phyloP scores from a whole-genome alignment of 495 filamentous ascomycete species.

The Lasiosphaeria ovina region DNA sequence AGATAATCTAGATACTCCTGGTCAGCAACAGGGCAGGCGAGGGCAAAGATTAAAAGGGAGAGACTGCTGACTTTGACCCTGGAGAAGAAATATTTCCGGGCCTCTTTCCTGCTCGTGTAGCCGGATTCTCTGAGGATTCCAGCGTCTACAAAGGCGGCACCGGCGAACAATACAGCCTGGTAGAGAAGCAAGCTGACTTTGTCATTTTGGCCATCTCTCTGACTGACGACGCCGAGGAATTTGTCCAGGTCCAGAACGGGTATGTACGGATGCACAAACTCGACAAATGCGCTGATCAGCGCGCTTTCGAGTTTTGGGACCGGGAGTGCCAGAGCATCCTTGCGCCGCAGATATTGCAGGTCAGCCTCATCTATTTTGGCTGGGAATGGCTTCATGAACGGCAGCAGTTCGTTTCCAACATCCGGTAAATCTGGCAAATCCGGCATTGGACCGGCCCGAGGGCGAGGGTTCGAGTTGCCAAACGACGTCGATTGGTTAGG shows the following conservation, averaged over 20 bases:
- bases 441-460: not conserved
- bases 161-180: conserved; percentile 80
- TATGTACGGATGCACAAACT: conserved; percentile 88
- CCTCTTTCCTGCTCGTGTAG: conserved; percentile 66
- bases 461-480: no score
- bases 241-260: conserved; percentile 76
- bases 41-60: not conserved
- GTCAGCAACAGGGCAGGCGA: conserved; percentile 20
- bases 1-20: conserved; percentile 47
- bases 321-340: conserved; percentile 73
- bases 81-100: conserved; percentile 76
- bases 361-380: conserved; percentile 68
- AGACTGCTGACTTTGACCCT: conserved; percentile 63
- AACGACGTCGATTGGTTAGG: no score
- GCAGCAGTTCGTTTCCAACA: conserved; percentile 46
- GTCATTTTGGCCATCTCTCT: conserved; percentile 62
- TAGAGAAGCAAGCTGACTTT: conserved; percentile 74
- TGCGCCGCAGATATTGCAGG: conserved; percentile 67
- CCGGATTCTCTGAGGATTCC: conserved; percentile 66
- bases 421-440: not conserved
- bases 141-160: conserved; percentile 73
- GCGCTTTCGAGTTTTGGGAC: conserved; percentile 66
- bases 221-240: conserved; percentile 64
- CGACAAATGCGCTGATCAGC: conserved; percentile 69
- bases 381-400: conserved; percentile 72